These are phyloP conservation scores for Macrophomina phaseolina DNA, from an alignment of 2,329 filamentous ascomycete genomes.

Conservation along the genomic window DNA sequence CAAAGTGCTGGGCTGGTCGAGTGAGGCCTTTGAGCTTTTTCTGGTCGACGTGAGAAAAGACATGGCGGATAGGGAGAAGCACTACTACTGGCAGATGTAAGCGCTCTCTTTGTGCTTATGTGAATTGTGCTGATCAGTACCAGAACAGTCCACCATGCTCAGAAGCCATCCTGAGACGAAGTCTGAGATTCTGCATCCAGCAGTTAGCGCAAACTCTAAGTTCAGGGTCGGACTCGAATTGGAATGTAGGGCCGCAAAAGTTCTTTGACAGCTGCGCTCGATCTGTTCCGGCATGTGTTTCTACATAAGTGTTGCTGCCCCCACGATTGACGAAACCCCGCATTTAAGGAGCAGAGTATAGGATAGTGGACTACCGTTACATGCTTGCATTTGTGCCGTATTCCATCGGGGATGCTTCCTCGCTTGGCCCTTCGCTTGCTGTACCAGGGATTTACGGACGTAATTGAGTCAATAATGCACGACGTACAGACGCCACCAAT, in stretches of 20 bases:
- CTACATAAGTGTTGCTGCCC: too few species aligned
- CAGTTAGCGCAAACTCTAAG: not conserved
- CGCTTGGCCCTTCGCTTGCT: slow-evolving; percentile 5
- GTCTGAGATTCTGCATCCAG: not conserved
- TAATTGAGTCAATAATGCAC: not conserved
- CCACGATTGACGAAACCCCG: too few species aligned
- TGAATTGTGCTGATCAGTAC: not conserved
- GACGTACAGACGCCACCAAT: slow-evolving; percentile 9
- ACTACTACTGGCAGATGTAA: slow-evolving; percentile 25
- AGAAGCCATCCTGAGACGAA: not conserved
- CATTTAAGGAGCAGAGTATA: not conserved
- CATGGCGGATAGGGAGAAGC: slow-evolving; percentile 20
- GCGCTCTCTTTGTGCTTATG: not conserved
- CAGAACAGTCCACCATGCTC: slow-evolving; percentile 12
- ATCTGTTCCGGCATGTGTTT: too few species aligned
- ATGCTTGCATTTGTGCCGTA: not conserved
- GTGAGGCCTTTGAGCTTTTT: slow-evolving; percentile 24
- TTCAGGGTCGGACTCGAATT: too few species aligned
- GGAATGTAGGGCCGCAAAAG: not conserved
- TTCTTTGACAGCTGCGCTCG: too few species aligned
- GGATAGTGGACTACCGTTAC: not conserved
- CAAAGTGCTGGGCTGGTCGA: slow-evolving; percentile 20
- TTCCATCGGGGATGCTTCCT: not conserved
- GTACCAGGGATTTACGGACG: slow-evolving; percentile 2
- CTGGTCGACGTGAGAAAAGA: slow-evolving; percentile 25